These are phyloP conservation scores for Raphanus raphanistrum DNA, from an alignment of 345 rosid species.

Conservation along the genomic window DNA sequence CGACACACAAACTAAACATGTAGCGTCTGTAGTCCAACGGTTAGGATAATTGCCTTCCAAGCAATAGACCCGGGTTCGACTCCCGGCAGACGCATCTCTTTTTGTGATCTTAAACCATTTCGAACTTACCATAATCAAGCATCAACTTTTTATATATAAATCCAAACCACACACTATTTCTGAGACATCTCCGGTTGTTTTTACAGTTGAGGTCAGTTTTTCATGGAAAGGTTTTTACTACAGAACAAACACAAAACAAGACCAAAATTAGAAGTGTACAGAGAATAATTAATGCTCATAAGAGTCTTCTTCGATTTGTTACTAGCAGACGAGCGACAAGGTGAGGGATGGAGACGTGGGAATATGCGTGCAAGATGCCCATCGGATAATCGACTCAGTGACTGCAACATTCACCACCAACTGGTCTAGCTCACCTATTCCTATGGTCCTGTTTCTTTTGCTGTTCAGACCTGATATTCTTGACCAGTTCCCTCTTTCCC, in stretches of 20 bases:
- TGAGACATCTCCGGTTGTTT: neutral
- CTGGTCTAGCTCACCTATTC: slow-evolving; percentile 68
- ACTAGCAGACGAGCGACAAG: slow-evolving; percentile 73
- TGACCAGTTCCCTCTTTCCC: slow-evolving; percentile 42
- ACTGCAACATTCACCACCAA: slow-evolving; percentile 49
- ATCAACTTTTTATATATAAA: neutral
- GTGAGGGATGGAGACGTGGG: slow-evolving; percentile 68
- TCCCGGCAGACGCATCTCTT: slow-evolving; percentile 73
- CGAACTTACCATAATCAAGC: neutral
- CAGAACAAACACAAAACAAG: slow-evolving; percentile 12
- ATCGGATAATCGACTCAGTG: slow-evolving; percentile 66
- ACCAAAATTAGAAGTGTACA: slow-evolving; percentile 27
- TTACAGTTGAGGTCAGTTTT: slow-evolving; percentile 29
- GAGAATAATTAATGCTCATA: slow-evolving; percentile 8
- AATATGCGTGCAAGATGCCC: slow-evolving; percentile 83
- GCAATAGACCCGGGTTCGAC: slow-evolving; percentile 91
- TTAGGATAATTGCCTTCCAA: slow-evolving; percentile 97
- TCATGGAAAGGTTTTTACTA: slow-evolving; percentile 8
- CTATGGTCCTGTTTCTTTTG: slow-evolving; percentile 67
- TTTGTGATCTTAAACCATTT: neutral
- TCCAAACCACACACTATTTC: slow-evolving; percentile 23
- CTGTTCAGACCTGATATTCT: slow-evolving; percentile 52
- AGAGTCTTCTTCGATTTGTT: slow-evolving; percentile 6
- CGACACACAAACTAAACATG: neutral
- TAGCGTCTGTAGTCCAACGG: slow-evolving; percentile 95